Evolutionary conservation across 768 basidiomycete genomes (phyloP).

Genomic region (Pseudohyphozyma bogoriensis): DNA sequence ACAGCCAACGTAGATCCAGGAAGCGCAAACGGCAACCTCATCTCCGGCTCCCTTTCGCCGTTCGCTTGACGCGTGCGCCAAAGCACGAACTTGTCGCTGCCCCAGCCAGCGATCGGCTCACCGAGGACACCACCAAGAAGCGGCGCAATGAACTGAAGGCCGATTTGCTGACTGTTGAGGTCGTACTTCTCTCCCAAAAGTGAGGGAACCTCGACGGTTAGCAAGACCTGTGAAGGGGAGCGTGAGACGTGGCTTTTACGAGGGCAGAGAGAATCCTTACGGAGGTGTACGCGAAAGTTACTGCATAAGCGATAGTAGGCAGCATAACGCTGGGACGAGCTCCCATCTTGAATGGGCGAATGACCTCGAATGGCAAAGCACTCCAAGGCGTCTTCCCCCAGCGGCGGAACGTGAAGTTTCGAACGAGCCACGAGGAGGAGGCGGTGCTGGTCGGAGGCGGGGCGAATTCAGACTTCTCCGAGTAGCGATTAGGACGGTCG

Average conservation of each 20-base stretch:
- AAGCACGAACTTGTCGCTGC: conserved; percentile 28
- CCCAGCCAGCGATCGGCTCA: conserved; percentile 29
- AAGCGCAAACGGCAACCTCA: conserved; percentile 23
- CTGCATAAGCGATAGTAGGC: conserved; percentile 10
- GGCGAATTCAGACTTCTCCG: neutral
- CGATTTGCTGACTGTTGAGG: conserved; percentile 28
- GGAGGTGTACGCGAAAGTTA: conserved; percentile 18
- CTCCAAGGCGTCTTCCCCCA: conserved; percentile 10
- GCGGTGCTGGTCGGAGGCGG: neutral
- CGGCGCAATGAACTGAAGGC: conserved; percentile 29
- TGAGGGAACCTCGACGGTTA: conserved; percentile 24
- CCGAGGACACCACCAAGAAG: conserved; percentile 30
- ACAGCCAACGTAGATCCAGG: conserved; percentile 27
- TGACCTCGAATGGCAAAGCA: conserved; percentile 6
- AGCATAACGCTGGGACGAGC: conserved; percentile 11
- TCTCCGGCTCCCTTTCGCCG: conserved; percentile 28
- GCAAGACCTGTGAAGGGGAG: neutral
- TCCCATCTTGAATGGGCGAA: conserved; percentile 7
- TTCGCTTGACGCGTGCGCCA: conserved; percentile 19
- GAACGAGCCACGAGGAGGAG: conserved; percentile 12
- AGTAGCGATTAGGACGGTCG: conserved; percentile 12
- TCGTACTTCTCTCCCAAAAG: conserved; percentile 27
- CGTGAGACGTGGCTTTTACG: too few relatives aligned
- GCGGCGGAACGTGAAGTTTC: conserved; percentile 13
- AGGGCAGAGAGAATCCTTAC: too few relatives aligned